phyloP scores from a whole-genome alignment of 1,284 basidiomycete species.

The Cronartium quercuum region DNA sequence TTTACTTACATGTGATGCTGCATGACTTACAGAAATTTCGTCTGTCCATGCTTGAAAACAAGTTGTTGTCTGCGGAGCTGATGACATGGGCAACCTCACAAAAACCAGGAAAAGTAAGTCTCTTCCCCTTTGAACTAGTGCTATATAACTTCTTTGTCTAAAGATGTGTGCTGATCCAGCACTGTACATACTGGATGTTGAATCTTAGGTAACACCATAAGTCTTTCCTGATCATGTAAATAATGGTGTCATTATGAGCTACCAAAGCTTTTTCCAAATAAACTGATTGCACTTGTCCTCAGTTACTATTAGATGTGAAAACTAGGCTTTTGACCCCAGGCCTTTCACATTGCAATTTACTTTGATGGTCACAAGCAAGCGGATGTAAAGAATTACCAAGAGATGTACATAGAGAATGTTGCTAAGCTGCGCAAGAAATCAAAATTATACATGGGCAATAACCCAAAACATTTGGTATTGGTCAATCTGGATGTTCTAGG shows the following conservation, averaged over 20 bases:
- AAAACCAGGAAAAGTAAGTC: constrained; percentile 1
- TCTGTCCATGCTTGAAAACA: too few species aligned
- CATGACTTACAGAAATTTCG: too few species aligned
- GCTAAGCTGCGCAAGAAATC: background rate
- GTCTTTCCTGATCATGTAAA: background rate
- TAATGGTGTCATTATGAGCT: background rate
- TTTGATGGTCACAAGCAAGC: constrained; percentile 3
- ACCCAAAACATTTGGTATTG: background rate
- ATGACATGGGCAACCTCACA: constrained; percentile 5
- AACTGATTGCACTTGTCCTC: background rate
- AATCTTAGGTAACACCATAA: background rate
- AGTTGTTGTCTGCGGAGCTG: too few species aligned
- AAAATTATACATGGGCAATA: background rate
- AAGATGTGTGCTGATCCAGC: background rate
- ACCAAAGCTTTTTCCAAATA: background rate
- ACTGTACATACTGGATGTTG: background rate
- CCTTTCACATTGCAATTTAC: background rate
- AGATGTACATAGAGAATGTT: constrained; percentile 5
- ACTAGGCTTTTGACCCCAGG: constrained; percentile 3
- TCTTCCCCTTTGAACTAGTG: background rate
- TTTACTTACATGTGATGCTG: too few species aligned
- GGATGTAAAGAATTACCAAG: background rate
- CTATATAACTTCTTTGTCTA: background rate
- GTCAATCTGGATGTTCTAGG: background rate
- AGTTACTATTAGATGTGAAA: constrained; percentile 3